A percentile compares a stretch with the other conserved stretches of the same genome.
Evolutionary conservation across 352 stramenopile species (phyloP).

Genomic region (Globisporangium alternatum): DNA sequence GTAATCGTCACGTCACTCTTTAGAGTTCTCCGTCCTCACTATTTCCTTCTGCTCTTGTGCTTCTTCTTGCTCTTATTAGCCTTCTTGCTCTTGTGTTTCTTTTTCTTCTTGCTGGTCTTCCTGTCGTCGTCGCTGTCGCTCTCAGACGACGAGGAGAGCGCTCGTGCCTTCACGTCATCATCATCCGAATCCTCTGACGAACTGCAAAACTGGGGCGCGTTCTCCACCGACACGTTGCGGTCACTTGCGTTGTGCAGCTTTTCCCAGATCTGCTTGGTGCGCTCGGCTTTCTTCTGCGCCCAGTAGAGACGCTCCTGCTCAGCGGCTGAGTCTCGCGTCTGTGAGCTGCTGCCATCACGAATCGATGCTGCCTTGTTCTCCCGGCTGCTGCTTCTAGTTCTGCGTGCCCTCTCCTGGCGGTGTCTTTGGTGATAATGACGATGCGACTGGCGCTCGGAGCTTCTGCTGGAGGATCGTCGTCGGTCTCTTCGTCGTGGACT

Average conservation of each 20-base stretch:
- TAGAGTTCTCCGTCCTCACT: conserved; percentile 5
- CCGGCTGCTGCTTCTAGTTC: background rate
- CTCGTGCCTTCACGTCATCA: conserved; percentile 29
- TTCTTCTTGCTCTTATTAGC: conserved; percentile 20
- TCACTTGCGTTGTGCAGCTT: conserved; percentile 28
- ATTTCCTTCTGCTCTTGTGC: background rate
- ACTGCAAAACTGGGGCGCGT: conserved; percentile 40
- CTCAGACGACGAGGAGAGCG: conserved; percentile 1
- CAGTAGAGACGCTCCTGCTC: conserved; percentile 47
- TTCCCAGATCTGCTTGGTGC: conserved; percentile 52
- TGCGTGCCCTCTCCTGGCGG: background rate
- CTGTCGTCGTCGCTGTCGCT: conserved; percentile 1
- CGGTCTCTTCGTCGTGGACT: conserved; percentile 13
- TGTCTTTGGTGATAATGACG: background rate
- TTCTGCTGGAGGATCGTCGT: conserved; percentile 19
- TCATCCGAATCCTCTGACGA: conserved; percentile 37
- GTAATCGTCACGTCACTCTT: conserved; percentile 3
- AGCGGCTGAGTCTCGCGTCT: background rate
- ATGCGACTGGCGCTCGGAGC: conserved; percentile 14
- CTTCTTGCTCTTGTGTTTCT: conserved; percentile 28
- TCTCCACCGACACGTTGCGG: conserved; percentile 42
- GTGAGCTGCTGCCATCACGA: background rate
- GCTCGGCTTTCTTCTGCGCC: conserved; percentile 54
- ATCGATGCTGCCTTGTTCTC: background rate
- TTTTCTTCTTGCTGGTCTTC: conserved; percentile 26